Evolutionary conservation across 768 basidiomycete genomes (phyloP).

Genomic region (Tephrocybe sp.): DNA sequence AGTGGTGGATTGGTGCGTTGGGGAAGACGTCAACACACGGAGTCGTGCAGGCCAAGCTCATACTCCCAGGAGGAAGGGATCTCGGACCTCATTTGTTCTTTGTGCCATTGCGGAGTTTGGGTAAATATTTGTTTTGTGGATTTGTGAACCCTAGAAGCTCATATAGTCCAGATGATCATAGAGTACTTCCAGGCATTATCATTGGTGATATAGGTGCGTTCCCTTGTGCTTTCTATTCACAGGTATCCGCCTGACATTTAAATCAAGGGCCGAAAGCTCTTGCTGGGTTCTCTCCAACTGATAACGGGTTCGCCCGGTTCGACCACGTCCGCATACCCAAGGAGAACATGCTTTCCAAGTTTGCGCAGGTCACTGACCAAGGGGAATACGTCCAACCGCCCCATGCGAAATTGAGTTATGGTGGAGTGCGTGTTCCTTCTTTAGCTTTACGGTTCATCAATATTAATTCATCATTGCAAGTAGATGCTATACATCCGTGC

Average conservation of each 20-base stretch:
- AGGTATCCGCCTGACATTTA: background rate
- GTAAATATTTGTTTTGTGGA: conserved; percentile 30
- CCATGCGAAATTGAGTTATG: conserved; percentile 75
- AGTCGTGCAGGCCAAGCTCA: conserved; percentile 73
- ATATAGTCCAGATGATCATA: conserved; percentile 52
- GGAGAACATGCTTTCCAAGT: conserved; percentile 73
- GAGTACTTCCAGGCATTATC: conserved; percentile 55
- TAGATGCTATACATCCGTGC: conserved; percentile 79
- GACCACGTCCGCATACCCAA: conserved; percentile 66
- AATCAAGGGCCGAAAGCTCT: conserved; percentile 59
- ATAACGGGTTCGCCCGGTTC: conserved; percentile 73
- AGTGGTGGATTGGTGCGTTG: conserved; percentile 82
- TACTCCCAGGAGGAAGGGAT: conserved; percentile 59
- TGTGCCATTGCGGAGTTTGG: conserved; percentile 63
- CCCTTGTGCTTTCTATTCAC: background rate
- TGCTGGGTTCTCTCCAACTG: conserved; percentile 46
- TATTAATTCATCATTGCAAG: background rate
- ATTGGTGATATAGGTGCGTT: conserved; percentile 68
- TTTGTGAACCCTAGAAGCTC: background rate
- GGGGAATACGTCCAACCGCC: conserved; percentile 66
- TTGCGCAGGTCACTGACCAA: conserved; percentile 66
- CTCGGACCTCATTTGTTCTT: conserved; percentile 78
- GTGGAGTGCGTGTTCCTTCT: conserved; percentile 51
- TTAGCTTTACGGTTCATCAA: background rate
- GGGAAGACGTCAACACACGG: conserved; percentile 77